phyloP scores from a whole-genome alignment of 73 alveolate species.

The Symbiodinium natans region DNA sequence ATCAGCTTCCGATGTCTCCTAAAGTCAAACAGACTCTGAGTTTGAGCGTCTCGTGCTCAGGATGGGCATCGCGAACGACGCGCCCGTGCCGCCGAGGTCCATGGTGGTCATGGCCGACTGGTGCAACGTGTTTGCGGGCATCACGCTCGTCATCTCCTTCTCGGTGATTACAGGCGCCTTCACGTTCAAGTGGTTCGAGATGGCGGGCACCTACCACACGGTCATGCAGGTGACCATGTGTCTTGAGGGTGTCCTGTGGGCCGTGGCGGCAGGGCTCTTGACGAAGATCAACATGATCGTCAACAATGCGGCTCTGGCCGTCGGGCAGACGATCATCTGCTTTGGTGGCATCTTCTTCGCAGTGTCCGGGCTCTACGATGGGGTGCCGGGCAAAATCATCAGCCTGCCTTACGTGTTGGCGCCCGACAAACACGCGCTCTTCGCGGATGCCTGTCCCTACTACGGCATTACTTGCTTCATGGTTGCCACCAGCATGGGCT shows the following conservation, averaged over 20 bases:
- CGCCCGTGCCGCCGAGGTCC: neutral
- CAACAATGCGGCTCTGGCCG: slow-evolving; percentile 76
- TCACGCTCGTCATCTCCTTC: neutral
- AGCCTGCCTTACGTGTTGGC: slow-evolving; percentile 67
- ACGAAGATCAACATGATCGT: slow-evolving; percentile 65
- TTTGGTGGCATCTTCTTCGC: slow-evolving; percentile 88
- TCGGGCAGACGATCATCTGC: slow-evolving; percentile 74
- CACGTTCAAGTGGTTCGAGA: slow-evolving; percentile 45
- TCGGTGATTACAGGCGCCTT: slow-evolving; percentile 34
- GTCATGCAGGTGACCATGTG: slow-evolving; percentile 74
- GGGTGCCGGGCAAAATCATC: slow-evolving; percentile 71
- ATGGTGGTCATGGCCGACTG: neutral
- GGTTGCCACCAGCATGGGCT: slow-evolving; percentile 62
- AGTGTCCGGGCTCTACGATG: slow-evolving; percentile 48
- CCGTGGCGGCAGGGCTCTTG: slow-evolving; percentile 70
- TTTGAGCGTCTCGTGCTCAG: too few relatives aligned
- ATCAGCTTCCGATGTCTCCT: too few relatives aligned
- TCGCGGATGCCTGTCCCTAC: slow-evolving; percentile 87
- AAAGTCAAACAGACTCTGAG: too few relatives aligned
- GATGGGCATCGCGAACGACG: neutral
- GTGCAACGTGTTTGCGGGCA: slow-evolving; percentile 8
- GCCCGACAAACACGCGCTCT: slow-evolving; percentile 15
- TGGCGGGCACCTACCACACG: slow-evolving; percentile 33
- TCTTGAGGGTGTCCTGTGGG: slow-evolving; percentile 77
- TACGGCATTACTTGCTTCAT: slow-evolving; percentile 76